A percentile compares a stretch with the other conserved stretches of the same genome.
Conservation (phyloP, 75 land plant genomes). For the Pinus tabuliformis region DNA sequence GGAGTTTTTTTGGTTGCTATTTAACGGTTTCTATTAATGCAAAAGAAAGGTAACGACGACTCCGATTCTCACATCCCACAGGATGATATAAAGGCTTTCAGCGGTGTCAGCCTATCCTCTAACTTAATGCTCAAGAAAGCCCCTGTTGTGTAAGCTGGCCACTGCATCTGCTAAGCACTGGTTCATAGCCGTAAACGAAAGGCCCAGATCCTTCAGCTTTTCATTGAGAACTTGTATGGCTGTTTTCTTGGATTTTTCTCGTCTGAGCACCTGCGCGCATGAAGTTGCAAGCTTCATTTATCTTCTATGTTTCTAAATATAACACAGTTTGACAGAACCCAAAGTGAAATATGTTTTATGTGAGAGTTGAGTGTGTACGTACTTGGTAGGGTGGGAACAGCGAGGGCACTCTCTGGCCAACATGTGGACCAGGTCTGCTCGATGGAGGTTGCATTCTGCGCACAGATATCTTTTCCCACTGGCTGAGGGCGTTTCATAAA, state of each 20-base stretch:
- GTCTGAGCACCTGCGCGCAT: slow-evolving; percentile 43
- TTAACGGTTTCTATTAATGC: no score
- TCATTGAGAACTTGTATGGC: slow-evolving; percentile 41
- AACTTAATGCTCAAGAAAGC: slow-evolving; percentile 15
- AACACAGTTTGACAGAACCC: not conserved
- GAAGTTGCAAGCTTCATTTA: not conserved
- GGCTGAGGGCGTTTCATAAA: not conserved
- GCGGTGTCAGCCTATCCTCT: no score
- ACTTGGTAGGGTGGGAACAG: slow-evolving; percentile 23
- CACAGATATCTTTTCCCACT: slow-evolving; percentile 30
- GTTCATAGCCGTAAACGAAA: slow-evolving; percentile 55
- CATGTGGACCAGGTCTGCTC: slow-evolving; percentile 18
- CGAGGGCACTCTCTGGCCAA: slow-evolving; percentile 22
- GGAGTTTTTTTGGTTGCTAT: no score
- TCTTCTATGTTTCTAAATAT: not conserved
- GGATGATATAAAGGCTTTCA: no score
- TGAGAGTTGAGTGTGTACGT: not conserved
- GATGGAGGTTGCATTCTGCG: slow-evolving; percentile 21
- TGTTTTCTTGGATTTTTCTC: slow-evolving; percentile 31
- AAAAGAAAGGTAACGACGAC: no score
- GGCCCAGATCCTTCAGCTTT: slow-evolving; percentile 47
- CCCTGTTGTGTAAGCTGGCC: slow-evolving; percentile 63
- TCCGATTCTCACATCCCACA: no score
- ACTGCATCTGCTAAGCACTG: slow-evolving; percentile 62
- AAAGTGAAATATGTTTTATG: no score